Evolutionary conservation across 257 asterid species (phyloP).

Genomic region (Solanum verrucosum): DNA sequence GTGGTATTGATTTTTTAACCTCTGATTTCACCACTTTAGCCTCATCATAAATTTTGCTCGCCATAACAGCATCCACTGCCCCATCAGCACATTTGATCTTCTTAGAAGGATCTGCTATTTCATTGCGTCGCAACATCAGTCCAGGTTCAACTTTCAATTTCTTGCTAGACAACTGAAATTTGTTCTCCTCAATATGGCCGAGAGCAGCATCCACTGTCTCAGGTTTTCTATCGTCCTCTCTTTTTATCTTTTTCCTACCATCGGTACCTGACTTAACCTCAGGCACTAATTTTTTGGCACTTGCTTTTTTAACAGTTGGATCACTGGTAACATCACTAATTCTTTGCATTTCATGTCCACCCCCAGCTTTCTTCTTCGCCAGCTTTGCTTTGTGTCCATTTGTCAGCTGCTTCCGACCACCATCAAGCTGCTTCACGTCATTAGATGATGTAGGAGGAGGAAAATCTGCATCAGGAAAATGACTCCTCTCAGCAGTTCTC

Average conservation of each 20-base stretch:
- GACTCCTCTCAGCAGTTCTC: neutral
- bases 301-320: slow-evolving; percentile 16
- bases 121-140: slow-evolving; percentile 18
- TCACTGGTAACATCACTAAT: slow-evolving; percentile 21
- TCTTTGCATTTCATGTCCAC: slow-evolving; percentile 15
- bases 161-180: slow-evolving; percentile 23
- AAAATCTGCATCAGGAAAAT: neutral
- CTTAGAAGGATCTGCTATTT: slow-evolving; percentile 30
- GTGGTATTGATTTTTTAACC: slow-evolving; percentile 18
- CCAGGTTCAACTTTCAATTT: slow-evolving; percentile 33
- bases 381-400: slow-evolving; percentile 41
- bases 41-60: slow-evolving; percentile 23
- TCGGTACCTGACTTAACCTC: slow-evolving; percentile 18
- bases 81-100: slow-evolving; percentile 26
- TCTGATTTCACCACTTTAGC: slow-evolving; percentile 19
- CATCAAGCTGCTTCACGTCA: slow-evolving; percentile 12
- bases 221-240: slow-evolving; percentile 26
- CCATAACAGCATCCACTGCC: slow-evolving; percentile 28
- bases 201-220: slow-evolving; percentile 25
- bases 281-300: slow-evolving; percentile 30
- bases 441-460: slow-evolving; percentile 2
- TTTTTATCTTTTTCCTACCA: slow-evolving; percentile 28
- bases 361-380: slow-evolving; percentile 36
- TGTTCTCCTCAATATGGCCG: slow-evolving; percentile 22
- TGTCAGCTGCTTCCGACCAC: slow-evolving; percentile 27